Percentiles rank a stretch among this genome's conserved stretches.
Evolutionary conservation across 2,329 filamentous ascomycete genomes (phyloP).

Genomic region (Sodiomyces alkalinus): DNA sequence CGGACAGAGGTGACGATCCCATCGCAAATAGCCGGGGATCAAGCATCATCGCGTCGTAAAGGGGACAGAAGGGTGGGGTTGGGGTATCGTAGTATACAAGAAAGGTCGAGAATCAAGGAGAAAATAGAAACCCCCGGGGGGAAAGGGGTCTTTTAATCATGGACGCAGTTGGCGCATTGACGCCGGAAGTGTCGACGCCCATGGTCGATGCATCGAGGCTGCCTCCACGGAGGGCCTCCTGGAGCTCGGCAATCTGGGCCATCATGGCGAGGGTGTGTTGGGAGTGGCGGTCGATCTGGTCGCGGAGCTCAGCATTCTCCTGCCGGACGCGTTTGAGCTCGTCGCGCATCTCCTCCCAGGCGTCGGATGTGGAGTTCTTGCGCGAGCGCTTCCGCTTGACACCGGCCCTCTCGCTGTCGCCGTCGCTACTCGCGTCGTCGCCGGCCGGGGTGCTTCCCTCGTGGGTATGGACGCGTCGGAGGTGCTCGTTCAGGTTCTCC

Average conservation of each 20-base stretch:
- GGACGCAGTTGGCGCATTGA: slow-evolving; percentile 21
- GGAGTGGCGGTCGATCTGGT: slow-evolving; percentile 32
- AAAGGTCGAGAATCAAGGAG: neutral
- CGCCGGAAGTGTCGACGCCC: slow-evolving; percentile 13
- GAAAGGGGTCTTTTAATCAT: slow-evolving; percentile 18
- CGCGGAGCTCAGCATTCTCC: slow-evolving; percentile 45
- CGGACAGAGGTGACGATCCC: too few species aligned
- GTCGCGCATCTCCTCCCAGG: slow-evolving; percentile 39
- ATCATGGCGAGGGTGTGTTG: slow-evolving; percentile 31
- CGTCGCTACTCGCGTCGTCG: slow-evolving; percentile 26
- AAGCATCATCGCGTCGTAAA: too few species aligned
- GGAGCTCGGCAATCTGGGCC: slow-evolving; percentile 30
- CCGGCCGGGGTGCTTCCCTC: slow-evolving; percentile 21
- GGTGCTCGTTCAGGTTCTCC: slow-evolving; percentile 87
- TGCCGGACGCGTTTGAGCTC: slow-evolving; percentile 52
- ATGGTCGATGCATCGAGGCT: slow-evolving; percentile 13
- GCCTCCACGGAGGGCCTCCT: slow-evolving; percentile 22
- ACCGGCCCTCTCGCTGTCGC: slow-evolving; percentile 19
- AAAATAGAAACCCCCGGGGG: neutral
- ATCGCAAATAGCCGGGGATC: too few species aligned
- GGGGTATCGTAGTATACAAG: too few species aligned
- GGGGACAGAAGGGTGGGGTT: too few species aligned
- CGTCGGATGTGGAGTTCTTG: slow-evolving; percentile 22
- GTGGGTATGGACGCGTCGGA: slow-evolving; percentile 71
- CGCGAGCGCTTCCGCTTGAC: slow-evolving; percentile 26